Evolutionary conservation across 2,329 filamentous ascomycete genomes (phyloP), one percentile per base, ranked within the genome.

Genomic region (Colletotrichum eremochloae): DNA sequence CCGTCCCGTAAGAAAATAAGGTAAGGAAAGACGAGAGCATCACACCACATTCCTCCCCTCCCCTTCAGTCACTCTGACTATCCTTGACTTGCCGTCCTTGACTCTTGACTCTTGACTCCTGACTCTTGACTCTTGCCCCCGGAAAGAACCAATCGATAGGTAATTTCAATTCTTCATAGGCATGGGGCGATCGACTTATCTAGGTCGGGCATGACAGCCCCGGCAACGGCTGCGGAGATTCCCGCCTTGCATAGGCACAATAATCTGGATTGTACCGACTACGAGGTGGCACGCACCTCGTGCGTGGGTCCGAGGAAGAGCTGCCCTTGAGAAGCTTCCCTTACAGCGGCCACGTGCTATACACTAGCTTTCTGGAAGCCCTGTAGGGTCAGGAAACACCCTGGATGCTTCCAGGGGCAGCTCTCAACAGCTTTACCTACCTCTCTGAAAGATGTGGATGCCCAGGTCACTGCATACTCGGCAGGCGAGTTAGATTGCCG

Each of bases 341-440:
- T 36, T 62, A 56, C 63, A 48, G 55, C 33, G 48, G 56, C 68
- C 68, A 71, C 68, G 68, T 71, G 68, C 68, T 67, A 12, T 5
- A 24, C 46, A 48, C 29, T 29, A 31, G 56, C 67, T 46, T 48
- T 40, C 63, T 67, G 31, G 36, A 40, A 44, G 63, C 68, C 63
- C 42, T 67, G 46, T 62, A 67, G 52, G 68, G 63, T 56, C 31
- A 20, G 14, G 20, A 31, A 64, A 36, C 48, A 44, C 48, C 68
- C 68, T 61, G 46, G 42, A 62, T 36, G 42, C 31, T 18, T 29
- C n/a, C 15, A 60, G 40, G 44, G 29, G 60, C 44, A 20, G 44
- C 44, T 24, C 31, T n/a, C 42, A 18, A 44, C 18, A 36, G 9
- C 33, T 18, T 31, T 38, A 38, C 36, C 56, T 24, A 58, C 5